Conservation (phyloP, 345 rosid genomes). For the Eucalyptus curtisii region DNA sequence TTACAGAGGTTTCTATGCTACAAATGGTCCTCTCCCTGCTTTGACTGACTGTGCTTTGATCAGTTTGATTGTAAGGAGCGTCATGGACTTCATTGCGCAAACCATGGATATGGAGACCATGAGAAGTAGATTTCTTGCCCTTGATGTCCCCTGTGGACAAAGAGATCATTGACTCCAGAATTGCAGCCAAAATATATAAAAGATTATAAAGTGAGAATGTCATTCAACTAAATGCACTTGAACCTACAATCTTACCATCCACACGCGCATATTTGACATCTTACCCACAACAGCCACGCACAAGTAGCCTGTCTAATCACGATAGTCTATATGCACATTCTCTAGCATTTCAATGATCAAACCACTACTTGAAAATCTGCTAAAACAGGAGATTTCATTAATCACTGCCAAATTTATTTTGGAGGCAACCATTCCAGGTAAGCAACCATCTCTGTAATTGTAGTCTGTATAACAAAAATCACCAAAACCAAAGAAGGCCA, state of each 20-base stretch:
- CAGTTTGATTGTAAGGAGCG: constrained; percentile 19
- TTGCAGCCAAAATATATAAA: neutral
- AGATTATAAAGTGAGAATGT: neutral
- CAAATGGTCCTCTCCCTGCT: constrained; percentile 26
- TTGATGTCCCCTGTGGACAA: constrained; percentile 36
- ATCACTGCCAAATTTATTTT: neutral
- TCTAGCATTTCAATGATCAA: neutral
- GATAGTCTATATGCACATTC: neutral
- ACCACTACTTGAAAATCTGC: neutral
- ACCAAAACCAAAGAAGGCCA: neutral
- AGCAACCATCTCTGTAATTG: neutral
- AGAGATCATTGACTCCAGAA: neutral
- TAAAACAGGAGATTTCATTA: neutral
- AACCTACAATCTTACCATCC: neutral
- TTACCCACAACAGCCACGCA: neutral
- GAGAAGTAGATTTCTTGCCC: constrained; percentile 31
- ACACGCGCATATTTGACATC: neutral
- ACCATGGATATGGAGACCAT: constrained; percentile 19
- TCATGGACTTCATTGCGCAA: constrained; percentile 31
- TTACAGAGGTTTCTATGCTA: constrained; percentile 30
- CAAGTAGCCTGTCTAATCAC: neutral
- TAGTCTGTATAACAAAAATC: neutral
- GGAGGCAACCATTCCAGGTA: neutral
- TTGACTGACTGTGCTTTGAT: constrained; percentile 30
- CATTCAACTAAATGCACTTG: neutral